Percentiles rank a stretch among this genome's conserved stretches.
These are phyloP conservation scores for Sanguinoderma infundibulare DNA, from an alignment of 1,284 basidiomycete genomes.

Conservation along the genomic window DNA sequence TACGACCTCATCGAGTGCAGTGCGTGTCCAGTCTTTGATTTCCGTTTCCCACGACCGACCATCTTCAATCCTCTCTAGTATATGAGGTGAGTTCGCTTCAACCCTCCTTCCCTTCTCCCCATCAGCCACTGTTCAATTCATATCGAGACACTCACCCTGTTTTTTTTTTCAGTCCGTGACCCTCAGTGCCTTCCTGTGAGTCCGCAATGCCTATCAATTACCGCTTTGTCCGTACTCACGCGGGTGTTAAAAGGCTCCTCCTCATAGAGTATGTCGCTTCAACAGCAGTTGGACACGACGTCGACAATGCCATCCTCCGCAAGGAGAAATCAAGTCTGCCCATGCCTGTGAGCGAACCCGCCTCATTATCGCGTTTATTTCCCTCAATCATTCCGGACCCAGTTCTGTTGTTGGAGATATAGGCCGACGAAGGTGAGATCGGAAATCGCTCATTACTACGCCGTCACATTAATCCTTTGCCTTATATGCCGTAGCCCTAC, in stretches of 20 bases:
- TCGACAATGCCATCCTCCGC: conserved; percentile 68
- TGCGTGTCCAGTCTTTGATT: conserved; percentile 42
- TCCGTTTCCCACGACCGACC: conserved; percentile 1
- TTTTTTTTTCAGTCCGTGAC: conserved; percentile 61
- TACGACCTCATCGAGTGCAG: conserved; percentile 78
- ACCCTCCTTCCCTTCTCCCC: neutral
- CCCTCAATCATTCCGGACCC: neutral
- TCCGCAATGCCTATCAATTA: conserved; percentile 7
- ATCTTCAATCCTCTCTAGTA: conserved; percentile 32
- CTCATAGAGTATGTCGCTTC: conserved; percentile 85
- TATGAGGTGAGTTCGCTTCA: conserved; percentile 46
- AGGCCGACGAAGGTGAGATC: conserved; percentile 74
- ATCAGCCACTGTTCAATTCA: neutral
- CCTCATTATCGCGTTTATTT: neutral
- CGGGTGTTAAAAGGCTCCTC: conserved; percentile 57
- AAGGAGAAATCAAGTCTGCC: conserved; percentile 84
- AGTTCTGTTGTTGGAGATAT: conserved; percentile 80
- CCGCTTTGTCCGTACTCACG: neutral
- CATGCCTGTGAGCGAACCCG: conserved; percentile 58
- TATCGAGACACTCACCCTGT: neutral
- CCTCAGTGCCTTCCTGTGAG: conserved; percentile 79
- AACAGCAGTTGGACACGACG: conserved; percentile 61
- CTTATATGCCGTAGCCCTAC: conserved; percentile 55
- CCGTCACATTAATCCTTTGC: neutral
- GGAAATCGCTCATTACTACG: neutral